Evolutionary conservation across 164 flowering plant species (phyloP), one percentile per base, ranked within the genome.

Genomic region (Liriodendron chinense): DNA sequence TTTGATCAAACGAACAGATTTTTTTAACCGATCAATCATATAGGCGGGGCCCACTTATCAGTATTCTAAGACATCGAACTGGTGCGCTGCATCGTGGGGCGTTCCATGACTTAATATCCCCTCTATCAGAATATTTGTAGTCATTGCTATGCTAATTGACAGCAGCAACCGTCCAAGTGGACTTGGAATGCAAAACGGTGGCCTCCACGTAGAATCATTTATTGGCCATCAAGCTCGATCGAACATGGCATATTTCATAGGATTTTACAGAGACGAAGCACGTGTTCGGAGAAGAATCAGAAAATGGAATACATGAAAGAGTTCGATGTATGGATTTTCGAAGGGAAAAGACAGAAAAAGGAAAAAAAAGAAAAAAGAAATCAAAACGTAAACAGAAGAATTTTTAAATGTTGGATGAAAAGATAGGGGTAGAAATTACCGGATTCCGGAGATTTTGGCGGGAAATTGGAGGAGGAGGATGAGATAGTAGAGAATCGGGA

Each of bases 391-490:
- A 1, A 25, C 0, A 57, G 18, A 26, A 53, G 65, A 12, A 56
- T 16, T 49, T 49, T 34, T 49, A 12, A 14, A 71, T 24, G 9
- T 23, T 6, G 59, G 9, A 47, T 67, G 43, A 49, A 18, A 62
- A 7, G 9, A 48, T 61, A 50, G 9, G 25, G 12, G 6, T n/a
- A 61, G 9, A 65, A 24, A 9, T 74, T 66, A 80, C 83, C 83
- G 71, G 49, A 77, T 80, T 56, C 75, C 80, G 13, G 48, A 72
- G 53, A 65, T 73, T 28, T 10, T 74, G 26, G 78, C 71, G 34
- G 83, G 78, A 62, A 74, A 77, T 66, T 77, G 77, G 61, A 71
- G 71, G 49, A 74, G 18, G 24, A 70, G 57, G 13, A 74, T 14
- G 59, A 53, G 28, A 50, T 50, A 20, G 0, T 49, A 71, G 48